Evolutionary conservation across 176 grass and related monocot species (phyloP), one percentile per base, ranked within the genome.

Genomic region (Triticum turgidum): DNA sequence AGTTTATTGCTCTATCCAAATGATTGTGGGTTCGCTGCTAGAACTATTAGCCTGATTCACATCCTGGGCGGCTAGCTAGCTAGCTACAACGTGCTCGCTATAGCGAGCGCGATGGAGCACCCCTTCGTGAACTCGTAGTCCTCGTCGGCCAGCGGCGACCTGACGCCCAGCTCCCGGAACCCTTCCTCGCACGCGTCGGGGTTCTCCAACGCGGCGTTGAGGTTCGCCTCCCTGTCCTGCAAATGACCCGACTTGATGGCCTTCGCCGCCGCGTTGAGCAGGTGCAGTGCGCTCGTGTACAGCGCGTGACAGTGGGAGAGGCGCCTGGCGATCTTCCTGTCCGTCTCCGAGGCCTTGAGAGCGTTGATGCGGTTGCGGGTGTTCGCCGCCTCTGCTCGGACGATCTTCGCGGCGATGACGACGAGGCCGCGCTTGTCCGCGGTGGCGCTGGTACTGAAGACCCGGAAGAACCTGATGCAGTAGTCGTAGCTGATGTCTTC

Each of bases 381-480:
- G 80, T 38, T 61, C 29, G 3, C 12, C 17, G 89, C 86, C 6
- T 54, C 44, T 24, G 13, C 15, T 61, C 69, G 75, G 7, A 61
- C 42, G 21, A 89, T 33, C 18, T 2, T 86, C 13, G 34, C 76
- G 27, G 91, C 93, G 39, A 92, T 80, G 47, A 59, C 3, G 65
- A 91, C 89, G 15, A 98, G 89, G 24, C 83, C 77, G 3, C 64
- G 80, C 59, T 73, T 80, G 86, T 93, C 91, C 0, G 73, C 59
- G 11, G 30, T 35, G 56, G 82, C 65, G 62, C 85, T 89, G 45
- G 45, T 12, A 49, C 12, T 49, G 45, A 14, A 14, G 27, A 73
- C 32, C 24, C 87, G 42, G 67, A 98, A 91, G 49, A 88, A 89
- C 18, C 34, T 84, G 63, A 92, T 49, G 87, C 95, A 98, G 25